A percentile compares a stretch with the other conserved stretches of the same genome.
Conservation (phyloP, 2,329 filamentous ascomycete genomes). For the Penicillium sp. region DNA sequence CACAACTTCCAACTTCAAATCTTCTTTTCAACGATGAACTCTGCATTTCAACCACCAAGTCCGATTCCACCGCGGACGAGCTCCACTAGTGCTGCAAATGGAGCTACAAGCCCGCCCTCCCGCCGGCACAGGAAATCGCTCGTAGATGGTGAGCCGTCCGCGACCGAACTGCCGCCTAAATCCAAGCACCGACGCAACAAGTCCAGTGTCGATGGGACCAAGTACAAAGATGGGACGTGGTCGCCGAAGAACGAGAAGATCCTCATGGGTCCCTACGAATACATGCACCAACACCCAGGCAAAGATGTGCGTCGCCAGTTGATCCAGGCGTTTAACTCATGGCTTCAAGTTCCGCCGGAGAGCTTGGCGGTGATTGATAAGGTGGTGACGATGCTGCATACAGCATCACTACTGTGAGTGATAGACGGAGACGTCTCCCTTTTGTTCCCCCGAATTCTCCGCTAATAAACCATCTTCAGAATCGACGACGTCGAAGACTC, state of each 20-base stretch:
- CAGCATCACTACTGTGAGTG: slow-evolving; percentile 46
- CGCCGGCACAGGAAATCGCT: slow-evolving; percentile 37
- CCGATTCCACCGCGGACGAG: slow-evolving; percentile 74
- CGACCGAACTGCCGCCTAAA: slow-evolving; percentile 38
- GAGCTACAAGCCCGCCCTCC: slow-evolving; percentile 7
- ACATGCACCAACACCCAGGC: slow-evolving; percentile 46
- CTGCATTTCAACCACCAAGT: slow-evolving; percentile 58
- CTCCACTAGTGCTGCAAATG: slow-evolving; percentile 54
- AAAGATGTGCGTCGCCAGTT: slow-evolving; percentile 49
- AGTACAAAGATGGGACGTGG: slow-evolving; percentile 41
- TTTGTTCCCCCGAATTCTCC: not conserved
- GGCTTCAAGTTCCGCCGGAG: slow-evolving; percentile 45
- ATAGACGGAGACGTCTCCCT: not conserved
- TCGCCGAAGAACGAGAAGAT: slow-evolving; percentile 45
- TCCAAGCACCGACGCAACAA: slow-evolving; percentile 37
- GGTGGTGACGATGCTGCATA: slow-evolving; percentile 50
- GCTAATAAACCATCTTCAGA: slow-evolving; percentile 20
- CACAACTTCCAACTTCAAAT: not conserved
- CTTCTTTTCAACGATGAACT: slow-evolving; percentile 24
- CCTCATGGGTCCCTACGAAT: slow-evolving; percentile 48
- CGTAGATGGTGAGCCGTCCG: slow-evolving; percentile 54
- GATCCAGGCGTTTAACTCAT: slow-evolving; percentile 48
- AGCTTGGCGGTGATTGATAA: slow-evolving; percentile 46
- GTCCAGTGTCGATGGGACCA: slow-evolving; percentile 42
- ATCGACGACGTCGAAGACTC: slow-evolving; percentile 55